These are phyloP conservation scores for Amauroascus niger DNA, from an alignment of 2,329 filamentous ascomycete genomes.

Conservation along the genomic window DNA sequence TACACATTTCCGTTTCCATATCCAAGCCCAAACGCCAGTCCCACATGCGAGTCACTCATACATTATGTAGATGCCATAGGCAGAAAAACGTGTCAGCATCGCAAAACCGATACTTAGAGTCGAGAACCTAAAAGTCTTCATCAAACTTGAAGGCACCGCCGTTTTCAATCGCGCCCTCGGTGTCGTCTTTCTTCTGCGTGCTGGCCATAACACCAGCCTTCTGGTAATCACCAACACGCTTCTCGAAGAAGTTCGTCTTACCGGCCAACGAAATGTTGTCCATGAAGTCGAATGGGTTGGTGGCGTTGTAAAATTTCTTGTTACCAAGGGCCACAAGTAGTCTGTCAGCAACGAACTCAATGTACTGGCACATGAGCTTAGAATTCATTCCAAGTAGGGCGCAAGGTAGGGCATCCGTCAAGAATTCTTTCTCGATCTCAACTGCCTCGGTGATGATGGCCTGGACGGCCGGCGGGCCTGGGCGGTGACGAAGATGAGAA, in stretches of 20 bases:
- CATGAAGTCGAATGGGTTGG: slow-evolving; percentile 99
- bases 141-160: slow-evolving; percentile 81
- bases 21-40: slow-evolving; percentile 12
- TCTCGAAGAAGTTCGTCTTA: slow-evolving; percentile 99
- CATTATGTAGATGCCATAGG: slow-evolving; percentile 3
- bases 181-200: slow-evolving; percentile 62
- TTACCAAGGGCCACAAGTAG: slow-evolving; percentile 89
- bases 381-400: slow-evolving; percentile 96
- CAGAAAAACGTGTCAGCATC: slow-evolving; percentile 3
- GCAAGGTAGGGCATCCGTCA: slow-evolving; percentile 88
- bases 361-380: slow-evolving; percentile 97
- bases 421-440: slow-evolving; percentile 90
- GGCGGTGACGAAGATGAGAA: slow-evolving; percentile 91
- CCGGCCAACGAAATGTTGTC: slow-evolving; percentile 98
- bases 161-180: slow-evolving; percentile 32
- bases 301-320: slow-evolving; percentile 80
- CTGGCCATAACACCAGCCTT: slow-evolving; percentile 98
- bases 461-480: slow-evolving; percentile 67
- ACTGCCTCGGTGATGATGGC: slow-evolving; percentile 93
- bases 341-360: slow-evolving; percentile 97
- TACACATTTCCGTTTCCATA: neutral
- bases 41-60: slow-evolving; percentile 11
- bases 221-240: slow-evolving; percentile 98
- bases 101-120: slow-evolving; percentile 4
- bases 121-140: slow-evolving; percentile 73